Conservation (phyloP, 129 eudicot species). For the Pseudognaphalium luteoalbum region DNA sequence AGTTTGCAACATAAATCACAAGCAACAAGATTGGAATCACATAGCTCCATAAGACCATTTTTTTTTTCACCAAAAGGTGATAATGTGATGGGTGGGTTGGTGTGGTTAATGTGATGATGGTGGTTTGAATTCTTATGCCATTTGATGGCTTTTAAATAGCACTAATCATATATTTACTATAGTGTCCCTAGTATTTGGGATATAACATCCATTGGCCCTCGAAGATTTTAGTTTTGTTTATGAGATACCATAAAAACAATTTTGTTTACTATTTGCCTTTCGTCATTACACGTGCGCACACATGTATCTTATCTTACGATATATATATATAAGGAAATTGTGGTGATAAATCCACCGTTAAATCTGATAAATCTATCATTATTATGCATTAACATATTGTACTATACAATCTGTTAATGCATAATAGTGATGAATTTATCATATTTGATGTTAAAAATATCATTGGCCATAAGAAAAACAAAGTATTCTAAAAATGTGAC, state of each 20-base stretch:
- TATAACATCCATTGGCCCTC: neutral
- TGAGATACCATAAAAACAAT: neutral
- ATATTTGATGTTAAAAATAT: too few species aligned
- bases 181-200: constrained; percentile 4
- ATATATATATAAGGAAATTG: too few species aligned
- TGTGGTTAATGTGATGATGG: neutral
- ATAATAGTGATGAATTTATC: too few species aligned
- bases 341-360: too few species aligned
- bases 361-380: too few species aligned
- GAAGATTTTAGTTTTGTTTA: neutral
- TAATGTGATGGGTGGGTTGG: neutral
- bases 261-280: too few species aligned
- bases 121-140: constrained; percentile 12
- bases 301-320: too few species aligned
- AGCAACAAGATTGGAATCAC: constrained; percentile 28
- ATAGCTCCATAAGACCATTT: constrained; percentile 31
- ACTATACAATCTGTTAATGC: too few species aligned
- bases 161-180: neutral
- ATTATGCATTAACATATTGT: too few species aligned
- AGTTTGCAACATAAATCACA: constrained; percentile 25
- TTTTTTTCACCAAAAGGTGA: constrained; percentile 7
- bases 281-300: too few species aligned
- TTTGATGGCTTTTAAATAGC: constrained; percentile 24
- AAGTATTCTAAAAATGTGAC: too few species aligned
- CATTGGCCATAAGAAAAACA: too few species aligned